Base-by-base conservation (phyloP, 2,329 filamentous ascomycete genomes). In the Torrubiella hemipterigena region DNA sequence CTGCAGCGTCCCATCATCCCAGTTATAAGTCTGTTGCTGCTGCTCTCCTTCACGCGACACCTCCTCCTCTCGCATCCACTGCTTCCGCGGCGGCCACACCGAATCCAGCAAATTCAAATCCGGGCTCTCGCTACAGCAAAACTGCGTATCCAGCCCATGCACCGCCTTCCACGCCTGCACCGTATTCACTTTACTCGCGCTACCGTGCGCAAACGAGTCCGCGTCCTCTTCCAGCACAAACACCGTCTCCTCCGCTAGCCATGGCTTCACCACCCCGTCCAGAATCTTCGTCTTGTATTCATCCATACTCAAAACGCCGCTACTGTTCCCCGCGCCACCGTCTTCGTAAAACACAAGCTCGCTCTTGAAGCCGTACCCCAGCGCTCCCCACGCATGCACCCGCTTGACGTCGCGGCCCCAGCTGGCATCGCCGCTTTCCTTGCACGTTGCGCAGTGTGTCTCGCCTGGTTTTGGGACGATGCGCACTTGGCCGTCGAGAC, bases 291-390 rank as follows among this genome's bases (percentile, higher is more conserved):
- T 47, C 17, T 45, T 43, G 39, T 57, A 57, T 26, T 50, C 49
- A n/a, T 44, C 30, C 52, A 56, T 52, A 27, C 41, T 46, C 42
- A 57, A 47, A 26, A 42, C 34, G 15, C 53, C 53, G 2, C 42
- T 37, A 16, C 38, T 42, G 37, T 52, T 56, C 23, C 52, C 44
- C 28, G 41, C 52, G 7, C 51, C 54, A 11, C 49, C 48, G 8
- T 51, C 46, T 23, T 57, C 53, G 41, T 57, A 57, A 19, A 57
- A 57, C 12, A 56, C 37, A 1, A 54, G 45, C 15, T 56, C 54
- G 38, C 51, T 56, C 40, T 56, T 56, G 42, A 55, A 57, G 1
- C 45, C 48, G 38, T 54, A 42, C 8, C 54, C 54, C 5, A 54
- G 42, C 2, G 53, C 51, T 2, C 42, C 54, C 54, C 54, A 57